Evolutionary conservation across 345 rosid genomes (phyloP), one percentile per base, ranked within the genome.

Genomic region (Dipteronia dyeriana): DNA sequence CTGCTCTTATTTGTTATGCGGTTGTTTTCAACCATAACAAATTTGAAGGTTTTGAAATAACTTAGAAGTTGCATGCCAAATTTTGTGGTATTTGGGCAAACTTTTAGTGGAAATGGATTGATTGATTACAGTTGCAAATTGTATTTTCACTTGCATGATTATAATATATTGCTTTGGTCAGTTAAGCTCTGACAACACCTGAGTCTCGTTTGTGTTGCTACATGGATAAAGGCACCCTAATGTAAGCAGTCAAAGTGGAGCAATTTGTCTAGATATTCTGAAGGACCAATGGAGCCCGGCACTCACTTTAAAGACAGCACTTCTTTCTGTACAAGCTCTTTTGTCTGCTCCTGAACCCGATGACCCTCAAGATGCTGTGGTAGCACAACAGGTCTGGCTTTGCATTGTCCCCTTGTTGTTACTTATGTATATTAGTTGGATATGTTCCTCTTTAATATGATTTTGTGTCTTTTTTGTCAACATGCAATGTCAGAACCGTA

Each of bases 241-340:
- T 79, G 92, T 94, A 19, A 97, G 99, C 91, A 94, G 99, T 76
- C 99, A 97, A 81, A 97, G 97, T 73, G 99, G 98, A 23, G 99
- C 98, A 29, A 97, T 94, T 72, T 97, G 99, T 86, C 87, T 97
- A 82, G 99, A 97, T 88, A 84, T 97, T 82, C 84, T 97, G 89
- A 94, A 94, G 85, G 99, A 94, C 72, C 99, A 97, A 56, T 97
- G 99, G 99, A 97, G 99, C 86, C 99, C 99, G 5, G 99, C 99
- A 61, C 94, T 97, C 70, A 97, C 99, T 68, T 75, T 97, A 75
- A 97, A 97, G 89, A 97, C 99, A 4, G 98, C 99, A 20, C 97
- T 97, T 77, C 95, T 94, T 76, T 97, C 99, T 51, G 74, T 97
- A 75, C 98, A 97, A 85, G 99, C 99, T 45, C 83, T 97, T 62